Evolutionary conservation across 805 yeast species (phyloP).

Genomic region (Candida manassasensis): DNA sequence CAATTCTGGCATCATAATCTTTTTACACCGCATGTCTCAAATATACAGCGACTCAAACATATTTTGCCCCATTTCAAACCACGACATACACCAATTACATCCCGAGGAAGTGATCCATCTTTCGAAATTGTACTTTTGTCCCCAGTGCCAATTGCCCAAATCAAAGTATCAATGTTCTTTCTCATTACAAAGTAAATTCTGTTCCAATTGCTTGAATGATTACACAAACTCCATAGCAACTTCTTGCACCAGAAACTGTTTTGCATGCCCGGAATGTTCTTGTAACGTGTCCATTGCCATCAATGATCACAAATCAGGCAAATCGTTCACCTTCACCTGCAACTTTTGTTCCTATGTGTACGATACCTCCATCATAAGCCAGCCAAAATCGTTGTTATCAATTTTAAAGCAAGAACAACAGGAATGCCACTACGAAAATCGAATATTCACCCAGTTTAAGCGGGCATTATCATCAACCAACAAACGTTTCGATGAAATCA

Average conservation of each 20-base stretch:
- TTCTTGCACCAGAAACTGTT: conserved; percentile 36
- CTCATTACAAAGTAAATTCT: conserved; percentile 26
- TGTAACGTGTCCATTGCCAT: conserved; percentile 22
- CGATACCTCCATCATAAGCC: conserved; percentile 31
- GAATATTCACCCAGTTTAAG: neutral
- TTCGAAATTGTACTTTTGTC: conserved; percentile 32
- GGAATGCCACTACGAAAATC: conserved; percentile 5
- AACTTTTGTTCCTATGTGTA: conserved; percentile 29
- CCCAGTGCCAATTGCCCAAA: conserved; percentile 28
- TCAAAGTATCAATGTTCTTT: conserved; percentile 23
- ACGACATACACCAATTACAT: conserved; percentile 4
- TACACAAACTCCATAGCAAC: conserved; percentile 19
- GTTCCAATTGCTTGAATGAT: conserved; percentile 35
- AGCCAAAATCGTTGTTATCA: conserved; percentile 35
- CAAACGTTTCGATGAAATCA: neutral
- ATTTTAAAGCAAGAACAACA: conserved; percentile 13
- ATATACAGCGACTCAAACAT: conserved; percentile 18
- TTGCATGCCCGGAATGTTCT: conserved; percentile 33
- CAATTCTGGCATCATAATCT: too few species aligned
- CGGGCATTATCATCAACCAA: neutral
- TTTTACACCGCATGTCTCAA: conserved; percentile 23
- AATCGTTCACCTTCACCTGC: conserved; percentile 38
- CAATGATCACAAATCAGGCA: conserved; percentile 15
- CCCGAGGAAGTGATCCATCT: conserved; percentile 10
- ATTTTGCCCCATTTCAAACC: conserved; percentile 14